A percentile compares a stretch with the other conserved stretches of the same genome.
Conservation (phyloP, 2,329 filamentous ascomycete genomes). For the Paracoccidioides lutzii region DNA sequence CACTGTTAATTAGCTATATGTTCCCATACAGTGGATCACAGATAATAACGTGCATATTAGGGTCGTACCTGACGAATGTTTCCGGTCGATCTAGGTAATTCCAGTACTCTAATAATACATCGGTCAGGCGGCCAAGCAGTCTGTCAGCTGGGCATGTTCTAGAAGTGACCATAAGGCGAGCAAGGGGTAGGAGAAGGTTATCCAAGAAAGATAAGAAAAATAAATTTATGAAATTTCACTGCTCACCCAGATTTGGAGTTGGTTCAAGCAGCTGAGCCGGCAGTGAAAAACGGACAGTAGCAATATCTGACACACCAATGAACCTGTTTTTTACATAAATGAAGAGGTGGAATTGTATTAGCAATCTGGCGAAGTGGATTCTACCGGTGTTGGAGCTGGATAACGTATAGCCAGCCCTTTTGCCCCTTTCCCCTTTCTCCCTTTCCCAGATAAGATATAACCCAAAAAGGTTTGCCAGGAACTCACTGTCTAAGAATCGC, state of each 20-base stretch:
- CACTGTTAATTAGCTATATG: conserved; percentile 9
- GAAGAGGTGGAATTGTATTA: conserved; percentile 6
- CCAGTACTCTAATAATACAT: conserved; percentile 64
- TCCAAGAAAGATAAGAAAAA: not conserved
- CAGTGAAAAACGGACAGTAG: conserved; percentile 86
- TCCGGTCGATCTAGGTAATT: conserved; percentile 93
- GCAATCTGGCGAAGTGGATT: not conserved
- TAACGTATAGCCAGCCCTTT: not conserved
- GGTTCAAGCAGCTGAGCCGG: conserved; percentile 92
- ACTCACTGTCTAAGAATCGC: conserved; percentile 76
- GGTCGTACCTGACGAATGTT: conserved; percentile 56
- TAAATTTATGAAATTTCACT: not conserved
- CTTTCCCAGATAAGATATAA: not conserved
- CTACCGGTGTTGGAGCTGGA: no score
- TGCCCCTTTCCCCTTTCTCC: not conserved
- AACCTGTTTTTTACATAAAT: conserved; percentile 47
- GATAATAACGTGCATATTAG: conserved; percentile 10
- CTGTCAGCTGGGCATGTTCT: conserved; percentile 1
- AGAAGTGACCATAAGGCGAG: not conserved
- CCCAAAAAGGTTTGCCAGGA: not conserved
- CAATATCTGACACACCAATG: conserved; percentile 90
- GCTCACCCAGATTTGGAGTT: conserved; percentile 69
- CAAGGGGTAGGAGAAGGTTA: not conserved
- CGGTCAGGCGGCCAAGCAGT: not conserved
- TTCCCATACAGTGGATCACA: not conserved